Evolutionary conservation across 2,329 filamentous ascomycete genomes (phyloP).

Genomic region (Ophiocordyceps camponoti-leonardi): DNA sequence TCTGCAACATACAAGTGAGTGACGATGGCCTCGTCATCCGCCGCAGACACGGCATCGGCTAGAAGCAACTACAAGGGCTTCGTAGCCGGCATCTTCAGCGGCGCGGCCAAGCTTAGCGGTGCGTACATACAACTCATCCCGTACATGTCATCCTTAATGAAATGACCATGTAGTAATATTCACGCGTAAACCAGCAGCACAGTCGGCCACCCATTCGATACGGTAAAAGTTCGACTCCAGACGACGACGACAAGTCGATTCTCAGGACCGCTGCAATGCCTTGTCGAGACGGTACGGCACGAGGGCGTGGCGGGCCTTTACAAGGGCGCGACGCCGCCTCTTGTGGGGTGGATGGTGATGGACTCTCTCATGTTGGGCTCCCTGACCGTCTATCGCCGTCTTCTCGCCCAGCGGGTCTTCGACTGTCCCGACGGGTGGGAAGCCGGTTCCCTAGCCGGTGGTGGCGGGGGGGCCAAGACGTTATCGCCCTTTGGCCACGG

Average conservation of each 20-base stretch:
- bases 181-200: not conserved
- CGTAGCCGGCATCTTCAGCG: slow-evolving; percentile 88
- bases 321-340: slow-evolving; percentile 82
- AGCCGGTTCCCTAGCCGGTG: slow-evolving; percentile 1
- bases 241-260: slow-evolving; percentile 67
- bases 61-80: slow-evolving; percentile 72
- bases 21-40: not conserved
- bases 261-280: slow-evolving; percentile 69
- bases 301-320: slow-evolving; percentile 79
- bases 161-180: too few species aligned
- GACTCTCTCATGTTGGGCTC: slow-evolving; percentile 82
- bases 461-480: too few species aligned
- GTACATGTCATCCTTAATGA: too few species aligned
- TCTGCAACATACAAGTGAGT: not conserved
- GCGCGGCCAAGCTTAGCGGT: slow-evolving; percentile 80
- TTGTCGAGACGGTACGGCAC: slow-evolving; percentile 66
- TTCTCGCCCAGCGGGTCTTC: slow-evolving; percentile 71
- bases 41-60: not conserved
- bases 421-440: slow-evolving; percentile 6
- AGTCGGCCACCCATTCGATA: slow-evolving; percentile 74
- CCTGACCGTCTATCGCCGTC: slow-evolving; percentile 71
- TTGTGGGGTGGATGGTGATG: slow-evolving; percentile 99
- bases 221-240: slow-evolving; percentile 89
- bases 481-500: slow-evolving; percentile 62
- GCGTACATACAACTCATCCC: slow-evolving; percentile 9